Evolutionary conservation across 2,329 filamentous ascomycete species (phyloP), one percentile per base, ranked within the genome.

Genomic region (Talaromyces sp.): DNA sequence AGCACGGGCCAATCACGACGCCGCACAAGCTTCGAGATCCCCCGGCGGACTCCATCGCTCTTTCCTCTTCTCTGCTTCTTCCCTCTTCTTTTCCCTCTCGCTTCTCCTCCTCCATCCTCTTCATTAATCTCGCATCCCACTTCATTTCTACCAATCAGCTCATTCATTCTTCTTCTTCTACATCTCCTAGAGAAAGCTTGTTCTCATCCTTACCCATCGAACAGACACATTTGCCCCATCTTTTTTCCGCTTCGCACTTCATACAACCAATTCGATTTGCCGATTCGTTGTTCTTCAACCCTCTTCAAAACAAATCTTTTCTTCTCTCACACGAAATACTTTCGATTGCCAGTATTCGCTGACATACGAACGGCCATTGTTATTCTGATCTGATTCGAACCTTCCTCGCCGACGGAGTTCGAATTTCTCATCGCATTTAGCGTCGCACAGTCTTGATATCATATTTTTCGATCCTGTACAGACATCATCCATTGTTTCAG

Each of bases 361-460:
- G 10, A 36, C 25, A 10, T 31, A 53, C 49, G 2, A 29, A 10
- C 5, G 11, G 15, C 2, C 4, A 22, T 34, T 56, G n/a, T 22
- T 27, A 22, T 34, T 22, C 27, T n/a, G 15, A 56, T 22, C 51
- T 56, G 27, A 56, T 36, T 36, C 29, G 51, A 54, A 36, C 22
- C n/a, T 36, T 54, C 15, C 8, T 53, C 17, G 13, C 51, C 29
- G 29, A 56, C 51, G 29, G 51, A 56, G 51, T 56, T 56, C 51
- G 51, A 29, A 56, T 56, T 56, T 49, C 27, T 43, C 60, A 62
- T 62, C 60, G 60, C 60, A 54, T 54, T 54, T 62, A 62, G 59
- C 60, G 47, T 49, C 47, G 47, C 60, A 53, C 59, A 62, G 60
- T 62, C 60, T 54, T 62, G 60, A 54, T 62, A 62, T 62, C 47